Base-by-base conservation (phyloP, 345 rosid genomes). In the Nasturtium officinale region DNA sequence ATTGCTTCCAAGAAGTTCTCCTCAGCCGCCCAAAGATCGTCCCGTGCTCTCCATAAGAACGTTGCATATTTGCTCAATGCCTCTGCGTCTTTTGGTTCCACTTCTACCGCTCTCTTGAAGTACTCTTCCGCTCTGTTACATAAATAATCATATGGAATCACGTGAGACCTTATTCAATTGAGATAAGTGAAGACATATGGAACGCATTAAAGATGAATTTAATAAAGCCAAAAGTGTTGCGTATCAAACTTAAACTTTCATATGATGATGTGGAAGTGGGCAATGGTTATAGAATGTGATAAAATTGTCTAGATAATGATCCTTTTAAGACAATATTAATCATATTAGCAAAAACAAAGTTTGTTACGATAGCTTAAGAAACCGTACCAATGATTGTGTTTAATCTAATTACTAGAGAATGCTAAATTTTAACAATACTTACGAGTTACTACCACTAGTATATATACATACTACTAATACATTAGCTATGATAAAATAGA, bases 21-120 rank as follows among this genome's bases (percentile, higher is more conserved):
- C 75, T 91, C 97, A 0, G 99, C 99, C n/a, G 92, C 97, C 96
- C 96, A 91, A 21, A 89, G 82, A 55, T 95, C 96, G 18, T 85
- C 83, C 73, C 79, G 82, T 51, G 58, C 96, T 73, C 63, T 83
- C 99, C 99, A 95, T 25, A 95, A 73, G 84, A 95, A 95, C 67
- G 56, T 79, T 5, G 99, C 99, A 35, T 91, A 95, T 65, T 91
- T 95, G 82, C 71, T 88, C 42, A 80, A 73, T 0, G 96, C 91
- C 76, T 95, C 99, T 0, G 96, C 93, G 18, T 95, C 97, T 16
- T 77, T 79, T 18, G 88, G 85, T 68, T 87, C 89, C 80, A 78
- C 87, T 20, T 56, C 80, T 9, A 71, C 59, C 23, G 96, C 96
- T 83, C 78, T 80, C 76, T 90, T 95, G 69, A 95, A 95, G 74